Evolutionary conservation across 2,329 filamentous ascomycete genomes (phyloP), one percentile per base, ranked within the genome.

Genomic region (Ophiostoma populinum): DNA sequence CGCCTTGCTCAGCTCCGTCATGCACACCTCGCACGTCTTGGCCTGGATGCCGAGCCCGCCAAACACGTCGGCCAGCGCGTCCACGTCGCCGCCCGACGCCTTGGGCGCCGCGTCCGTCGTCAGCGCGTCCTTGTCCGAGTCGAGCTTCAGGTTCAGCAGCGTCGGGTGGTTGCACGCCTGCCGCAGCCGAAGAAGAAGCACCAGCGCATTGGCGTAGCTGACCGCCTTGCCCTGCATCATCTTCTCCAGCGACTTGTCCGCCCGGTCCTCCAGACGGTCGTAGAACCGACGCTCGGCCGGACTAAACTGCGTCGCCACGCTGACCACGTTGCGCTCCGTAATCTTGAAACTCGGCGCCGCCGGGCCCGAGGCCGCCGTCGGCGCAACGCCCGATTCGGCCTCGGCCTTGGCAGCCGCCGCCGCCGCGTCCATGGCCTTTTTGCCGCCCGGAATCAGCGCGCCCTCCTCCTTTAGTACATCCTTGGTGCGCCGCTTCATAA

Each of bases 401-500:
- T 36, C 19, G 10, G 35, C 37, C n/a, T 24, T 32, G 1, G 38
- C 38, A 5, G 56, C 55, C 0, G 54, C 49, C 4, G 51, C 55
- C 18, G 58, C 61, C 43, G 46, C 53, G 31, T 54, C 53, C 10
- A 55, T 45, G 11, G 52, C 51, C 42, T 61, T 57, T 50, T 82
- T 80, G 35, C 78, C 75, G 24, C 80, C 80, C 18, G 80, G 76
- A 40, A 80, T 80, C 13, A 92, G 60, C 1, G 81, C 82, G 9
- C 82, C 81, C 9, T 82, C 82, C 46, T 83, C 68, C 56, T 90
- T 93, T 41, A 98, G 60, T n/a, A 98, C 82, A 16, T 93, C 85
- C 56, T 98, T 98, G 7, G 86, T 95, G 27, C 90, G 75, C n/a
- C 90, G 76, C 61, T 95, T 93, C 90, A 98, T 98, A 58, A 93